Evolutionary conservation across 1,139 yeast species (phyloP).

Genomic region (Lodderomyces orthopsilosis): DNA sequence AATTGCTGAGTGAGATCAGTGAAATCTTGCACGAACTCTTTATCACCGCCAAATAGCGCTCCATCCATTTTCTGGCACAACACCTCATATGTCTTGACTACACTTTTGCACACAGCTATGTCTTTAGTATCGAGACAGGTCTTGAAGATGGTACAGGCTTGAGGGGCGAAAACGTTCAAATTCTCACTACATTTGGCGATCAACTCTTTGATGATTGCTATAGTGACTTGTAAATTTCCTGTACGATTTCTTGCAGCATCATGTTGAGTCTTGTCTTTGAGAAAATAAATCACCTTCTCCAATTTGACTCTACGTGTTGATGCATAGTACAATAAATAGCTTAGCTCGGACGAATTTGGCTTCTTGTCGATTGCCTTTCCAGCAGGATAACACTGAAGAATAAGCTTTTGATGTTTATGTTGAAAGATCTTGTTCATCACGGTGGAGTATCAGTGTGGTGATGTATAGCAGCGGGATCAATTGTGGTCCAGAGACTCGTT

Average conservation of each 20-base stretch:
- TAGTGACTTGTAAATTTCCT: constrained; percentile 82
- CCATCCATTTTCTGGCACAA: constrained; percentile 68
- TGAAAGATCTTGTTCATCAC: constrained; percentile 39
- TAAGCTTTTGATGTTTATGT: constrained; percentile 87
- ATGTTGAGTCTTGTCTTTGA: constrained; percentile 58
- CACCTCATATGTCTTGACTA: constrained; percentile 49
- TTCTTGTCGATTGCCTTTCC: constrained; percentile 83
- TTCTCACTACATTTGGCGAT: constrained; percentile 79
- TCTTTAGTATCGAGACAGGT: constrained; percentile 51
- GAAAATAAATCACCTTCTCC: constrained; percentile 75
- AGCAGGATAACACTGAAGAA: constrained; percentile 89
- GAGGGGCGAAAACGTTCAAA: constrained; percentile 74
- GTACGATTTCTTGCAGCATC: constrained; percentile 59
- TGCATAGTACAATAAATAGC: constrained; percentile 87
- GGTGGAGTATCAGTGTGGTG: too few species aligned
- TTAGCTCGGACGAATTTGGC: constrained; percentile 88
- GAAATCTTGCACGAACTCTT: constrained; percentile 54
- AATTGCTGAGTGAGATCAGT: constrained; percentile 38
- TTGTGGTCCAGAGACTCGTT: too few species aligned
- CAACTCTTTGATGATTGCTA: constrained; percentile 66
- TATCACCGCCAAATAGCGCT: constrained; percentile 71
- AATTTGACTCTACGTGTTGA: constrained; percentile 84
- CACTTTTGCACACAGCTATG: constrained; percentile 52
- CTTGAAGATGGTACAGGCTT: constrained; percentile 50
- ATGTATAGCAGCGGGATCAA: too few species aligned